Conservation (phyloP, 345 rosid species). For the Anastatica hierochuntica region DNA sequence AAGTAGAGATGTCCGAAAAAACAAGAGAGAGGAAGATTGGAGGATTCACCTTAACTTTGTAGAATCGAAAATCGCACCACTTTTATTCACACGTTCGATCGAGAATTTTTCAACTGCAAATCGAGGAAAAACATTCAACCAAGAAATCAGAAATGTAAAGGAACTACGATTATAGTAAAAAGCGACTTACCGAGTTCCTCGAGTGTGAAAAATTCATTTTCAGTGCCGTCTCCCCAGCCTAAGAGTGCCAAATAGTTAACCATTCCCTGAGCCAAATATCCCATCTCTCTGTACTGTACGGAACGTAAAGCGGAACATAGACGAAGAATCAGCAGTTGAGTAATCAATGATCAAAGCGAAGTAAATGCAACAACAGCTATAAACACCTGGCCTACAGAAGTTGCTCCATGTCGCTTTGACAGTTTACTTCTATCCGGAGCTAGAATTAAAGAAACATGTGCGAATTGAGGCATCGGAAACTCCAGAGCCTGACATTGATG, state of each 20-base stretch:
- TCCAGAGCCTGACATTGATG: slow-evolving; percentile 65
- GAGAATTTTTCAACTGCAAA: slow-evolving; percentile 74
- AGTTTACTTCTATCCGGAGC: slow-evolving; percentile 93
- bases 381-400: slow-evolving; percentile 90
- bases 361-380: slow-evolving; percentile 3
- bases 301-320: not conserved
- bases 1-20: not conserved
- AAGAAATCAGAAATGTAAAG: slow-evolving; percentile 7
- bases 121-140: slow-evolving; percentile 22
- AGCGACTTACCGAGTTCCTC: slow-evolving; percentile 64
- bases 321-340: slow-evolving; percentile 8
- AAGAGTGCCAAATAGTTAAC: slow-evolving; percentile 87
- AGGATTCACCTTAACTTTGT: slow-evolving; percentile 63
- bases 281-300: slow-evolving; percentile 83
- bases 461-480: slow-evolving; percentile 78
- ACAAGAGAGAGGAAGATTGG: not conserved
- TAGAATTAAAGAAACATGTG: slow-evolving; percentile 88
- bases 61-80: slow-evolving; percentile 81
- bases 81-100: slow-evolving; percentile 74
- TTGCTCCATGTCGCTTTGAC: slow-evolving; percentile 93
- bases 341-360: not conserved
- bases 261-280: slow-evolving; percentile 88
- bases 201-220: slow-evolving; percentile 83
- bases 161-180: not conserved
- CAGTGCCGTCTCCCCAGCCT: slow-evolving; percentile 99